Conservation (phyloP, 352 stramenopile genomes). For the Pythium periplocum region DNA sequence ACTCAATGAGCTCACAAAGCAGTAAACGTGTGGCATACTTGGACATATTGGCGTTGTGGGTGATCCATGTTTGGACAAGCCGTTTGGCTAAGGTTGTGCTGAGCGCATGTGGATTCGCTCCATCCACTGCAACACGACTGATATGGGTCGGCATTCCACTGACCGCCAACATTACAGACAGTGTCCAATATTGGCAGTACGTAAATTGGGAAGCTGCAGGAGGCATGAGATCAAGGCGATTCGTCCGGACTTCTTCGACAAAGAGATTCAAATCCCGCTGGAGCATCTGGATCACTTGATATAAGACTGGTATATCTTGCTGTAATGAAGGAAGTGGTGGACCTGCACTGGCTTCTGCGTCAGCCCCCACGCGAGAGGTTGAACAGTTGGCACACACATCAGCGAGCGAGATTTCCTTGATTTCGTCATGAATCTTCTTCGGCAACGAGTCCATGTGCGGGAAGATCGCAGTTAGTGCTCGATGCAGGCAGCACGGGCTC, state of each 20-base stretch:
- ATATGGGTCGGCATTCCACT: slow-evolving; percentile 56
- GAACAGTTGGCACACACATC: slow-evolving; percentile 53
- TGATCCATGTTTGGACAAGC: slow-evolving; percentile 50
- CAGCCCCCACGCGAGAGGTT: neutral
- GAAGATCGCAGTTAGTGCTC: slow-evolving; percentile 56
- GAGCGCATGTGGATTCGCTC: slow-evolving; percentile 16
- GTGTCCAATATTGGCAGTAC: slow-evolving; percentile 71
- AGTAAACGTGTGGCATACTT: slow-evolving; percentile 46
- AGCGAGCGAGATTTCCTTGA: slow-evolving; percentile 45
- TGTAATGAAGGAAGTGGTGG: slow-evolving; percentile 29
- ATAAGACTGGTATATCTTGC: slow-evolving; percentile 60
- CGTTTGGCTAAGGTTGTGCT: slow-evolving; percentile 25
- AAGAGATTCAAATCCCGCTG: slow-evolving; percentile 49
- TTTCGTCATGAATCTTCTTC: slow-evolving; percentile 40
- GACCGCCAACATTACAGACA: slow-evolving; percentile 45
- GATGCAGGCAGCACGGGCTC: slow-evolving; percentile 66
- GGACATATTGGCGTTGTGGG: slow-evolving; percentile 50
- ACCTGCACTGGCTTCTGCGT: no score
- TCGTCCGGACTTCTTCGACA: slow-evolving; percentile 60
- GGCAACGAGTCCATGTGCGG: slow-evolving; percentile 58
- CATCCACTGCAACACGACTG: slow-evolving; percentile 43
- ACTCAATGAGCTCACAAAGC: slow-evolving; percentile 52
- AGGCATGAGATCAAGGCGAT: slow-evolving; percentile 41
- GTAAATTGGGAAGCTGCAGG: slow-evolving; percentile 32
- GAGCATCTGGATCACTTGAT: slow-evolving; percentile 49